Evolutionary conservation across 148 eudicot genomes (phyloP).

Genomic region (Simmondsia chinensis): DNA sequence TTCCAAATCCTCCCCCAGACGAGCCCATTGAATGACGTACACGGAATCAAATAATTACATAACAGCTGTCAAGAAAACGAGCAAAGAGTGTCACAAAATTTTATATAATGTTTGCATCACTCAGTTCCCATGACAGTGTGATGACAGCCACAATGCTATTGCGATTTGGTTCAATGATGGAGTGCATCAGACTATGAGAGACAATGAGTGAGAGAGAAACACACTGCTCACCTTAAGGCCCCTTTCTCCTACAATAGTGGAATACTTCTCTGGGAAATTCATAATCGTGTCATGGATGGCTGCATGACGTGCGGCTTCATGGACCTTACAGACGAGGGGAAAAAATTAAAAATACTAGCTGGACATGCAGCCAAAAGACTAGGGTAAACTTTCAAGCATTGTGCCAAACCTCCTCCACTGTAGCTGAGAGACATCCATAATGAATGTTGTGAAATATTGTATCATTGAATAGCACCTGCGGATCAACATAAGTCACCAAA

Average conservation of each 20-base stretch:
- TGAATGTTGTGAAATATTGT: conserved; percentile 84
- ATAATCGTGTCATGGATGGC: conserved; percentile 91
- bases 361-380: background rate
- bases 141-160: too few relatives aligned
- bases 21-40: too few relatives aligned
- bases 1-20: too few relatives aligned
- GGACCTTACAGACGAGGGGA: conserved; percentile 36
- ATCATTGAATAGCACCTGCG: conserved; percentile 90
- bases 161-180: too few relatives aligned
- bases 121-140: too few relatives aligned
- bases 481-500: conserved; percentile 3
- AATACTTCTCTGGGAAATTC: conserved; percentile 85
- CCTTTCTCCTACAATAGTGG: conserved; percentile 88
- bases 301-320: conserved; percentile 74
- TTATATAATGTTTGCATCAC: too few relatives aligned
- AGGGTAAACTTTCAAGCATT: background rate
- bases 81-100: too few relatives aligned
- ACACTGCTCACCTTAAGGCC: conserved; percentile 53
- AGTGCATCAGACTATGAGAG: too few relatives aligned
- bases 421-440: conserved; percentile 62
- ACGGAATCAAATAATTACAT: too few relatives aligned
- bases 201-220: background rate
- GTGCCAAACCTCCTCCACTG: conserved; percentile 56
- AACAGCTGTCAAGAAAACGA: too few relatives aligned
- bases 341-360: background rate